These are phyloP conservation scores for Amaranthus palmeri DNA, from an alignment of 148 eudicot genomes.

Conservation along the genomic window DNA sequence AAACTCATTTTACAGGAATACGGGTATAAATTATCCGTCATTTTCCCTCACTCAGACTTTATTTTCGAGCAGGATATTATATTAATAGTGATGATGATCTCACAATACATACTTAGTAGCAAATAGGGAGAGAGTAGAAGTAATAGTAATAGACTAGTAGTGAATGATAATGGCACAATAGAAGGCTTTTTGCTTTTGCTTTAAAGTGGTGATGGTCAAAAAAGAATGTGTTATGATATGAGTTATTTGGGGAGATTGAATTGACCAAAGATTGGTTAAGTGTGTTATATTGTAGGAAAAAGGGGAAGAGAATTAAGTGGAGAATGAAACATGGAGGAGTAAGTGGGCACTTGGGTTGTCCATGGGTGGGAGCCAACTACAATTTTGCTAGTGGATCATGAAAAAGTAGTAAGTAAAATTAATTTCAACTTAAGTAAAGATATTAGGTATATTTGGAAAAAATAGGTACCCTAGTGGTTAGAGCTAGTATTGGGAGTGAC, in stretches of 20 bases:
- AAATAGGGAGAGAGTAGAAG: neutral
- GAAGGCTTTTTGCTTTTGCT: slow-evolving; percentile 4
- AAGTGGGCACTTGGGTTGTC: slow-evolving; percentile 21
- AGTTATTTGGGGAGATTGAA: slow-evolving; percentile 14
- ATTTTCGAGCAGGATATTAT: too few species aligned
- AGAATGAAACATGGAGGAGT: slow-evolving; percentile 27
- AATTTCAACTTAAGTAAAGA: neutral
- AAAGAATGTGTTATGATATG: slow-evolving; percentile 10
- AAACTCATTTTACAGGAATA: too few species aligned
- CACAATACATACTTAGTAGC: neutral
- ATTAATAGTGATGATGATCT: too few species aligned
- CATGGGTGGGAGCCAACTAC: slow-evolving; percentile 21
- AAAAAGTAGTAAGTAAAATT: slow-evolving; percentile 9
- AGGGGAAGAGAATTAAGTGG: slow-evolving; percentile 18
- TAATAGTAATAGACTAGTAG: neutral
- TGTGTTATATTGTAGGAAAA: slow-evolving; percentile 18
- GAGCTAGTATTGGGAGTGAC: slow-evolving; percentile 6
- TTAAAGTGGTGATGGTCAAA: slow-evolving; percentile 28
- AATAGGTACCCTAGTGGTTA: neutral
- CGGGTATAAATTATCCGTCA: too few species aligned
- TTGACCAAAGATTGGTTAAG: slow-evolving; percentile 22
- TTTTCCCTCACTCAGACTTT: too few species aligned
- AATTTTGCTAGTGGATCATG: slow-evolving; percentile 21
- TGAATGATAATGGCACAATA: slow-evolving; percentile 13
- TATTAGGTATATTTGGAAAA: slow-evolving; percentile 12